These are phyloP conservation scores for Alternaria gansuensis DNA, from an alignment of 2,329 filamentous ascomycete genomes.

Conservation along the genomic window DNA sequence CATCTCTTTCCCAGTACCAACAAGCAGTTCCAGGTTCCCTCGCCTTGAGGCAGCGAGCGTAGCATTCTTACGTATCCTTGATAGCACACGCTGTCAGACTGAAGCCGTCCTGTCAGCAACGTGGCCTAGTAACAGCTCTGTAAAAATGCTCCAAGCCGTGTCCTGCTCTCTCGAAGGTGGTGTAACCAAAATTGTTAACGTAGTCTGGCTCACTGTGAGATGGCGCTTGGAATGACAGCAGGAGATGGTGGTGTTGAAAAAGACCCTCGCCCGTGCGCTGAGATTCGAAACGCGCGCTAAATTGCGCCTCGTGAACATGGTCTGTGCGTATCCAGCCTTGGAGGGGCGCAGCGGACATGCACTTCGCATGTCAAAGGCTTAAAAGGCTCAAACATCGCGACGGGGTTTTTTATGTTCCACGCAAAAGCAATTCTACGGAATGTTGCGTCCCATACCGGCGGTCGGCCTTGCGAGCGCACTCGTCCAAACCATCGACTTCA, in stretches of 20 bases:
- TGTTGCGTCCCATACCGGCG: conserved; percentile 6
- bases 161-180: background rate
- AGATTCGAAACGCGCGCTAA: conserved; percentile 1
- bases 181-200: background rate
- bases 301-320: conserved; percentile 1
- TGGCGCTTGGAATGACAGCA: background rate
- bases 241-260: background rate
- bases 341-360: conserved; percentile 9
- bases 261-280: background rate
- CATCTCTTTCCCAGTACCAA: background rate
- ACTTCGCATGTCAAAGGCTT: conserved; percentile 7
- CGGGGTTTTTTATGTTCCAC: conserved; percentile 1
- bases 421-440: conserved; percentile 5
- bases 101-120: background rate
- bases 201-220: background rate
- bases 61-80: background rate
- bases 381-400: conserved; percentile 5
- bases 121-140: background rate
- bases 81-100: background rate
- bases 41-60: background rate
- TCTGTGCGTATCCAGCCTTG: background rate
- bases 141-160: background rate
- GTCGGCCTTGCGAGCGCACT: conserved; percentile 21
- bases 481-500: conserved; percentile 37
- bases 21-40: background rate